A percentile compares a stretch with the other conserved stretches of the same genome.
Evolutionary conservation across 1,284 basidiomycete species (phyloP).

Genomic region (Thelephora terrestris): DNA sequence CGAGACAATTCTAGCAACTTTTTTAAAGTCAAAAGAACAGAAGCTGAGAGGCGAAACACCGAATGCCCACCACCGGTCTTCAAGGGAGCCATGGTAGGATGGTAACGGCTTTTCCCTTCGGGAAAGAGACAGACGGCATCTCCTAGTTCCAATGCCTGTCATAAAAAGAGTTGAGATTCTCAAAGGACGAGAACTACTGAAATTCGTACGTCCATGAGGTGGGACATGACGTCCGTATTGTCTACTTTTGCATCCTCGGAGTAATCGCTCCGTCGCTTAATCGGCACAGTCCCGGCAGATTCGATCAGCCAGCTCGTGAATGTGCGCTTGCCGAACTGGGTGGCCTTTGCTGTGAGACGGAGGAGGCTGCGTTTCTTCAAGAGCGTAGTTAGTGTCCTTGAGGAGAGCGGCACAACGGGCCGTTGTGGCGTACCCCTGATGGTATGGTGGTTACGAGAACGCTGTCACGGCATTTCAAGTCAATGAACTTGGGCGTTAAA

Average conservation of each 20-base stretch:
- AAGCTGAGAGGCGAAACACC: neutral
- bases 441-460: conserved; percentile 64
- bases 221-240: conserved; percentile 58
- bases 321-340: conserved; percentile 70
- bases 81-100: conserved; percentile 72
- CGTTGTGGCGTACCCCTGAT: conserved; percentile 34
- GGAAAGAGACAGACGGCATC: conserved; percentile 78
- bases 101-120: conserved; percentile 76
- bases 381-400: neutral
- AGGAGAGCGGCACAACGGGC: neutral
- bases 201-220: conserved; percentile 48
- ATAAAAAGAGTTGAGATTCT: neutral
- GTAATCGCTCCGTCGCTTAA: conserved; percentile 67
- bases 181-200: neutral
- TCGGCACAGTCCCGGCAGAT: conserved; percentile 73
- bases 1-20: conserved; percentile 72
- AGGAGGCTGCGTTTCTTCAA: conserved; percentile 60
- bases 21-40: conserved; percentile 1
- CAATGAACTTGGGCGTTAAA: neutral
- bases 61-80: conserved; percentile 65
- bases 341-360: conserved; percentile 76
- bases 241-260: conserved; percentile 37
- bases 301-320: conserved; percentile 87
- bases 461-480: conserved; percentile 25
- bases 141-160: conserved; percentile 61